Evolutionary conservation across 441 rosid genomes (phyloP).

Genomic region (Populus hybrid): DNA sequence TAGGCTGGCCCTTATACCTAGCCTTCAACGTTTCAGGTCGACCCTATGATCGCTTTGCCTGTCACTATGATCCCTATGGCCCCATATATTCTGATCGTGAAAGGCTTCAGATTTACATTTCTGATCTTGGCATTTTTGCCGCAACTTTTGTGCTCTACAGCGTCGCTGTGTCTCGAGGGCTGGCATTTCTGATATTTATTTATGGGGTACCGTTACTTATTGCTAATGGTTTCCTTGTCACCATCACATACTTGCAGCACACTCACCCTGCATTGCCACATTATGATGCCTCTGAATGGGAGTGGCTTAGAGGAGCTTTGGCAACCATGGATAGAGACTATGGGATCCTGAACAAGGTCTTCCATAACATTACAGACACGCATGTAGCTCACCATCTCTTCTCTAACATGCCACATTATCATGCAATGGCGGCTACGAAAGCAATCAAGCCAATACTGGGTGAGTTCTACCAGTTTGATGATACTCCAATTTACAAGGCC

Average conservation of each 20-base stretch:
- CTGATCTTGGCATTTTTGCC: constrained; percentile 61
- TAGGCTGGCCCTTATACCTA: constrained; percentile 75
- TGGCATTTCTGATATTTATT: constrained; percentile 46
- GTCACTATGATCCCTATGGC: constrained; percentile 60
- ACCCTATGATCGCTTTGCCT: constrained; percentile 54
- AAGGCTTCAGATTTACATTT: constrained; percentile 55
- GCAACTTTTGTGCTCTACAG: constrained; percentile 48
- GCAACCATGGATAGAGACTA: constrained; percentile 75
- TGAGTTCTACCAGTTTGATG: constrained; percentile 64
- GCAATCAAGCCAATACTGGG: constrained; percentile 69
- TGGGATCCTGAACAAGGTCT: constrained; percentile 63
- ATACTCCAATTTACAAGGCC: constrained; percentile 54
- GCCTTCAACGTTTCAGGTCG: constrained; percentile 66
- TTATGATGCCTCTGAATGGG: constrained; percentile 73
- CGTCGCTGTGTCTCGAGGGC: constrained; percentile 39
- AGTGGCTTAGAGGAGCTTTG: constrained; percentile 72
- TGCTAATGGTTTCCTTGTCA: constrained; percentile 54
- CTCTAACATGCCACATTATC: constrained; percentile 75
- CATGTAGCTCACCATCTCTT: constrained; percentile 74
- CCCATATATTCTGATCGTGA: constrained; percentile 67
- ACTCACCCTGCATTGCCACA: constrained; percentile 73
- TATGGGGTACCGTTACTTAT: constrained; percentile 63
- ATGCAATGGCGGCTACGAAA: constrained; percentile 76
- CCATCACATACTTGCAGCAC: constrained; percentile 76
- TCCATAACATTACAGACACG: constrained; percentile 74